Evolutionary conservation across 345 rosid species (phyloP).

Genomic region (Kernera saxatilis): DNA sequence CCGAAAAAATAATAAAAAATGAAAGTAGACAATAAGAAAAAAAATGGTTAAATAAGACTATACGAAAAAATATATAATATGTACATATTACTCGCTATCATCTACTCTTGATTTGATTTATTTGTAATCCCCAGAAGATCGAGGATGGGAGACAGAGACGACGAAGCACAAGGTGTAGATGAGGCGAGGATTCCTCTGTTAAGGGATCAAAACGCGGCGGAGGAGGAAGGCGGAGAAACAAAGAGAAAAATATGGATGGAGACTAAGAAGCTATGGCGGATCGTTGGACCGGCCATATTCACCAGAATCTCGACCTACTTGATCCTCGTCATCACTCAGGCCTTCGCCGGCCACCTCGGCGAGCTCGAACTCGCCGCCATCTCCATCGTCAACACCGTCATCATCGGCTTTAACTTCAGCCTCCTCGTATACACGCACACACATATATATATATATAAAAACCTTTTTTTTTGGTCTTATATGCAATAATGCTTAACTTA

Average conservation of each 20-base stretch:
- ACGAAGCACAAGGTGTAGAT: neutral
- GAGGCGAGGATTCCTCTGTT: neutral
- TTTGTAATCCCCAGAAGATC: neutral
- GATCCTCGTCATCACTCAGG: slow-evolving; percentile 47
- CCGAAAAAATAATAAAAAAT: too few relatives aligned
- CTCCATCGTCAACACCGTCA: slow-evolving; percentile 56
- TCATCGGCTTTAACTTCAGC: slow-evolving; percentile 67
- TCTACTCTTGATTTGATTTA: neutral
- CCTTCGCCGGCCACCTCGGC: slow-evolving; percentile 82
- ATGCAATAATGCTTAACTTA: neutral
- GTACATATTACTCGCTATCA: neutral
- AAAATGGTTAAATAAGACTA: too few relatives aligned
- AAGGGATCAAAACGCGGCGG: neutral
- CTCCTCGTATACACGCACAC: slow-evolving; percentile 45
- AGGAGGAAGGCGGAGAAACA: too few relatives aligned
- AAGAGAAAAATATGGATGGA: slow-evolving; percentile 40
- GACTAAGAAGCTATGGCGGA: slow-evolving; percentile 47
- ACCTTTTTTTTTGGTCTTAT: neutral
- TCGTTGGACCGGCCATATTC: slow-evolving; percentile 55
- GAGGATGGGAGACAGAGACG: neutral
- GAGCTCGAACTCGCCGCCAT: slow-evolving; percentile 76
- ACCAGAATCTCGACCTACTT: slow-evolving; percentile 36
- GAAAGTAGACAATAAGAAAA: too few relatives aligned
- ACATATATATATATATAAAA: neutral
- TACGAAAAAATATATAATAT: neutral